Evolutionary conservation across 306 rosid species (phyloP), one percentile per base, ranked within the genome.

Genomic region (Citrullus amarus): DNA sequence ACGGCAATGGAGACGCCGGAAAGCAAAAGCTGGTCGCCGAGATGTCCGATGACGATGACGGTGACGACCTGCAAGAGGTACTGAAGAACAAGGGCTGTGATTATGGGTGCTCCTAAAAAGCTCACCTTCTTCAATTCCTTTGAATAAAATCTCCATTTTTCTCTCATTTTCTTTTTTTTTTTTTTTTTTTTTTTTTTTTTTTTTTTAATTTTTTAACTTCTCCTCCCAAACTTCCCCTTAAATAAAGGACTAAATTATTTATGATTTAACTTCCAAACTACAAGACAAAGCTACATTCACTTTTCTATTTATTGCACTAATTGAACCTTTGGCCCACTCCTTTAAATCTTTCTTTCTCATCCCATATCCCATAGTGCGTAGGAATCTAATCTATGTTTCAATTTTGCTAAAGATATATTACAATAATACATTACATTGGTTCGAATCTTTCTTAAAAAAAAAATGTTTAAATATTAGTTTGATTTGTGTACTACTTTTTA

Each of bases 1-100:
- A 54, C 34, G n/a, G 80, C 85, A 12, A 82, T 79, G 18, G 85
- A 75, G 71, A 79, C 77, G 0, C 85, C 62, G 13, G 85, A 79
- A 32, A 82, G 82, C 4, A 68, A 54, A 9, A 82, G 79, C n/a
- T 79, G 56, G 8, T 73, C 65, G 8, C 59, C 80, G 0, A 79
- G 62, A 74, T 82, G 85, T 5, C 85, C 85, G 1, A 74, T 63
- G 71, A 79, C 34, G 56, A 82, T 79, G 25, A 82, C 32, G 2
- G 80, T 25, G 3, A 73, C 76, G 13, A 79, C 79, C 58, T 72
- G 85, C 17, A 79, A 6, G 9, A 82, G 77, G 68, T 63, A 79
- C 76, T 62, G 82, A 20, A 66, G 12, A 38, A 82, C 62, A 48
- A 75, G 12, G 11, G 77, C 50, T 3, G 51, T 79, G 68, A 75